Base-by-base conservation (phyloP, 768 basidiomycete genomes). In the Panus rudis region DNA sequence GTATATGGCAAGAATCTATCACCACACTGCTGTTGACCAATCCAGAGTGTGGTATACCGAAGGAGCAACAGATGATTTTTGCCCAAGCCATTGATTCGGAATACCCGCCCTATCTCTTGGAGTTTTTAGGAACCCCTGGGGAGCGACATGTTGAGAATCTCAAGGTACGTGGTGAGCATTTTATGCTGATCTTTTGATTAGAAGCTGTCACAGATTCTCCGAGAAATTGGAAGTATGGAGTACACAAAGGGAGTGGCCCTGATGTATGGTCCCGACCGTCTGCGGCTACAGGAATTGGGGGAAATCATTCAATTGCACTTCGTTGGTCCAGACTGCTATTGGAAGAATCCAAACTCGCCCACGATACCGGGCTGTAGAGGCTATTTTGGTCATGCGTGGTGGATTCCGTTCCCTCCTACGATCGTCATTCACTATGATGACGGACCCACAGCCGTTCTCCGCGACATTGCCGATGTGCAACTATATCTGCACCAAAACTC, bases 1-100 rank as follows among this genome's bases (percentile, higher is more conserved):
- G 87, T 4, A 82, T 90, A 12, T 86, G 84, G 83, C 85, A 90
- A 56, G 87, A 90, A 60, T 71, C 82, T 3, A 68, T 88, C 19
- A 73, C 81, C 0, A 72, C 79, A 1, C 63, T 90, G 14, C 60
- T 89, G 13, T 69, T 88, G 24, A 82, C 81, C 0, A 71, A 64
- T 43, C 64, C 75, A 0, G 70, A 73, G 7, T 78, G 75, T 54
- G 63, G 66, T 16, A 86, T 90, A 51, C 79, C 81, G 1, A 55
- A 64, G 31, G 61, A 66, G 13, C 77, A 84, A 53, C 54, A 58
- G 5, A 79, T 89, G 70, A 41, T 56, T 17, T 90, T 75, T 54
- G 69, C 76, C 19, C 72, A 82, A 58, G 68, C 78, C 5, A 65
- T 68, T 32, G 68, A 81, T 44, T 66, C 66, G 0, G 73, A 75